Evolutionary conservation across 2,329 filamentous ascomycete species (phyloP), one percentile per base, ranked within the genome.

Genomic region (Coniochaeta sp.): DNA sequence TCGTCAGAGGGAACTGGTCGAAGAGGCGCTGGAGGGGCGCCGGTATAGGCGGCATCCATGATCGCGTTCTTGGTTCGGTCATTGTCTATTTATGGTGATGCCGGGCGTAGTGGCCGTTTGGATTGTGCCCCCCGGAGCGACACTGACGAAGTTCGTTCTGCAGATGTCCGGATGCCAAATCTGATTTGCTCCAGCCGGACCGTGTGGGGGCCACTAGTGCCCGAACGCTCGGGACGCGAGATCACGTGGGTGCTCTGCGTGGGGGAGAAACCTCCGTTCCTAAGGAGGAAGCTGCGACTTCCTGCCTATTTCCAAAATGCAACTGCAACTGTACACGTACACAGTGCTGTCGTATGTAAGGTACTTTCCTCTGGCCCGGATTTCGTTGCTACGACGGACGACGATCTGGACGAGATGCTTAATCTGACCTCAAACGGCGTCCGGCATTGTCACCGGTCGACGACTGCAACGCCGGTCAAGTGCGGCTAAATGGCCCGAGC

Each of bases 21-120:
- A 98, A 99, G 62, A 98, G 81, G 58, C 82, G 82, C 73, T 91
- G 92, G 66, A 98, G 80, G 19, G 91, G 89, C 12, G 82, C 75
- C 8, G 95, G 93, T 60, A 92, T 81, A 14, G 64, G 62, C 9
- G 71, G 77, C 74, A 79, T 64, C 68, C 66, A 28, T 66, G 54
- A 36, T 7, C 60, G 59, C 52, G 62, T 62, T 33, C 54, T 66
- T 58, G 63, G 59, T 57, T 61, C 65, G 22, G 67, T 52, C 61
- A 64, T 66, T 16, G 34, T 33, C 11, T 11, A 6, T 6, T 33
- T 6, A 33, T 12, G 34, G 62, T 57, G 52, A 59, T 36, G 44
- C 12, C 6, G 24, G 44, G 26, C 4, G 44, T 14, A 16, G 26
- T 28, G 28, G 22, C 16, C 26, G 40, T 22, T 31, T 26, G 26